A percentile compares a stretch with the other conserved stretches of the same genome.
Conservation (phyloP, 192 early-diverging fungal species). For the Coemansia sp. region DNA sequence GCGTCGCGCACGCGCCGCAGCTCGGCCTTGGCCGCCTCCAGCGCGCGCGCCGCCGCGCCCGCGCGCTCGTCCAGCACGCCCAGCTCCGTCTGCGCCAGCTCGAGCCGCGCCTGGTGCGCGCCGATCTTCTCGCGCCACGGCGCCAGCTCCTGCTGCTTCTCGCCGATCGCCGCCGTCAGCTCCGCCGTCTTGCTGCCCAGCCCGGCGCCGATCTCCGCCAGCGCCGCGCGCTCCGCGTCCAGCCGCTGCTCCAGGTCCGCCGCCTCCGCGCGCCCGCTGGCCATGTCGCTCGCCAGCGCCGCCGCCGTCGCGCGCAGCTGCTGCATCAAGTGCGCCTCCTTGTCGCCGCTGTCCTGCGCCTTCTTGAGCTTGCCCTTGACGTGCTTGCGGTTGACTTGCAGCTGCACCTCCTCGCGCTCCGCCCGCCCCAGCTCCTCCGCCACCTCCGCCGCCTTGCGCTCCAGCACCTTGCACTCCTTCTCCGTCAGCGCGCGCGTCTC, state of each 20-base stretch:
- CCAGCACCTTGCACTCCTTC: constrained; percentile 69
- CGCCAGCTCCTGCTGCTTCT: constrained; percentile 80
- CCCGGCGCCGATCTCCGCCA: constrained; percentile 80
- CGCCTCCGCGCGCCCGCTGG: constrained; percentile 61
- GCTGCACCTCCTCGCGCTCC: constrained; percentile 82
- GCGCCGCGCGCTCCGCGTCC: constrained; percentile 63
- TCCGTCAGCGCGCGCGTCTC: constrained; percentile 57
- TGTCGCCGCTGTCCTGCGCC: constrained; percentile 65
- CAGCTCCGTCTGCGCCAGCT: constrained; percentile 81
- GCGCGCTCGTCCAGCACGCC: constrained; percentile 72
- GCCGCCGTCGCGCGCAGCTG: constrained; percentile 69
- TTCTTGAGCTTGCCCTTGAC: constrained; percentile 80
- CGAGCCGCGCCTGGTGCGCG: constrained; percentile 69
- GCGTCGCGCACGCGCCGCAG: constrained; percentile 52
- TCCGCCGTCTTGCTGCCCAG: constrained; percentile 87
- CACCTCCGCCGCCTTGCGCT: constrained; percentile 62
- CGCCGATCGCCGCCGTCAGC: constrained; percentile 81
- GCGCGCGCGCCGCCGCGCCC: constrained; percentile 54
- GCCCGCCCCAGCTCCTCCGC: constrained; percentile 64
- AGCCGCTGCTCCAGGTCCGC: constrained; percentile 66
- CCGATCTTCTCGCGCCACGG: constrained; percentile 90
- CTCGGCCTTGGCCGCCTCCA: constrained; percentile 66
- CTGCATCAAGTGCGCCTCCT: constrained; percentile 61
- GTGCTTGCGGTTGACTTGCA: constrained; percentile 87
- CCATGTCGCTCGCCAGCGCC: constrained; percentile 69